These are phyloP conservation scores for Boletus speciosus DNA, from an alignment of 768 basidiomycete genomes.

Conservation along the genomic window DNA sequence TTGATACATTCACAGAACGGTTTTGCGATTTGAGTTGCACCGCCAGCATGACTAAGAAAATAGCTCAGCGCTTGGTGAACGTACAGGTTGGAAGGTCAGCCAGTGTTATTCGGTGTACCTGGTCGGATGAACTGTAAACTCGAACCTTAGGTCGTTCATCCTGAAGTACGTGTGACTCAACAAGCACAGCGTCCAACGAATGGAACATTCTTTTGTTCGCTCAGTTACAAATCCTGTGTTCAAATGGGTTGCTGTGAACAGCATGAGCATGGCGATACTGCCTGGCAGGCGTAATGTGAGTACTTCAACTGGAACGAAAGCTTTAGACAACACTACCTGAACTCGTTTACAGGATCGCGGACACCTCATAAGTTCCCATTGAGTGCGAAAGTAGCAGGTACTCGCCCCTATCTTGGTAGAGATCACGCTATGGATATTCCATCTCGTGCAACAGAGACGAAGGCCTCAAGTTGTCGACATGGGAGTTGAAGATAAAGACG, in stretches of 20 bases:
- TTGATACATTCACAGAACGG: too few relatives aligned
- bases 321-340: background rate
- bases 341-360: background rate
- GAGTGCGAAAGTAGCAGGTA: background rate
- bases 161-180: too few relatives aligned
- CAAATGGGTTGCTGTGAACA: background rate
- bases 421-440: background rate
- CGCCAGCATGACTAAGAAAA: background rate
- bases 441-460: background rate
- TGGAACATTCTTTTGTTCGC: background rate
- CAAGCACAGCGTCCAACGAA: background rate
- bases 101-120: background rate
- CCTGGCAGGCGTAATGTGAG: background rate
- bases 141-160: background rate
- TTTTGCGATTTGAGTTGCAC: background rate
- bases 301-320: background rate
- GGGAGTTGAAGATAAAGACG: background rate
- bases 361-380: background rate
- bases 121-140: background rate
- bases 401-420: background rate
- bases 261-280: too few relatives aligned
- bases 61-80: background rate
- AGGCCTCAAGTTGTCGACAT: background rate
- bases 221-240: background rate
- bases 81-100: conserved; percentile 1